A percentile compares a stretch with the other conserved stretches of the same genome.
Conservation (phyloP, 2,329 filamentous ascomycete species). For the Fusarium paranaense region DNA sequence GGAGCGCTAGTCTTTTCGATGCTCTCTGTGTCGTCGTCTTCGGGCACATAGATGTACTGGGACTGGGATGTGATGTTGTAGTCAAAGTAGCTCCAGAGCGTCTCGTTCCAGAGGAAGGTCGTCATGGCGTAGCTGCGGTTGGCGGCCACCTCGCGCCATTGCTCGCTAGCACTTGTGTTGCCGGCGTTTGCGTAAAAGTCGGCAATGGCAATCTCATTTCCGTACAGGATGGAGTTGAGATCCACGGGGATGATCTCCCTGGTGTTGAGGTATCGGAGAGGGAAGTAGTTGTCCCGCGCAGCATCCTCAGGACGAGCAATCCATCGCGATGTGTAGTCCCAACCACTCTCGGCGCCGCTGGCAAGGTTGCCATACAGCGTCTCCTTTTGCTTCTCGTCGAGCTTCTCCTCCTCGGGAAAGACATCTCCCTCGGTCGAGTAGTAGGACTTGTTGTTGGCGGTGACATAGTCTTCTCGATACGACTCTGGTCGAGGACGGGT, state of each 20-base stretch:
- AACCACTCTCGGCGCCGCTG: slow-evolving; percentile 73
- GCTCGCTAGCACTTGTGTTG: slow-evolving; percentile 60
- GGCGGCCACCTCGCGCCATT: slow-evolving; percentile 62
- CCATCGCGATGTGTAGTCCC: slow-evolving; percentile 73
- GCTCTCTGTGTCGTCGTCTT: slow-evolving; percentile 55
- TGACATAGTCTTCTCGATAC: slow-evolving; percentile 73
- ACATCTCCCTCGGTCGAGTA: slow-evolving; percentile 68
- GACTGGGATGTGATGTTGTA: slow-evolving; percentile 71
- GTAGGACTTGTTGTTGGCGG: slow-evolving; percentile 74
- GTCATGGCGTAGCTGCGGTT: slow-evolving; percentile 72
- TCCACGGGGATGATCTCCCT: slow-evolving; percentile 71
- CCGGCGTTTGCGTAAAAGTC: slow-evolving; percentile 64
- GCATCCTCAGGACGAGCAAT: slow-evolving; percentile 68
- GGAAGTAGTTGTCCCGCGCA: slow-evolving; percentile 71
- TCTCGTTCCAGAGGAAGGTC: slow-evolving; percentile 72
- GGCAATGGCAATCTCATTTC: slow-evolving; percentile 71
- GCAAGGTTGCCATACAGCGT: slow-evolving; percentile 72
- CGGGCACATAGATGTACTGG: slow-evolving; percentile 66
- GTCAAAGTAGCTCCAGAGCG: slow-evolving; percentile 74
- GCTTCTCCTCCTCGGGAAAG: slow-evolving; percentile 62
- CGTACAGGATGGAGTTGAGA: slow-evolving; percentile 76
- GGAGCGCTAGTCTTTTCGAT: slow-evolving; percentile 58
- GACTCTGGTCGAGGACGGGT: slow-evolving; percentile 76
- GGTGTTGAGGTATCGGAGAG: slow-evolving; percentile 72
- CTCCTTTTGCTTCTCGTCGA: slow-evolving; percentile 65